These are phyloP conservation scores for Backusella tuberculispora DNA, from an alignment of 192 early-diverging fungal species.

Conservation along the genomic window DNA sequence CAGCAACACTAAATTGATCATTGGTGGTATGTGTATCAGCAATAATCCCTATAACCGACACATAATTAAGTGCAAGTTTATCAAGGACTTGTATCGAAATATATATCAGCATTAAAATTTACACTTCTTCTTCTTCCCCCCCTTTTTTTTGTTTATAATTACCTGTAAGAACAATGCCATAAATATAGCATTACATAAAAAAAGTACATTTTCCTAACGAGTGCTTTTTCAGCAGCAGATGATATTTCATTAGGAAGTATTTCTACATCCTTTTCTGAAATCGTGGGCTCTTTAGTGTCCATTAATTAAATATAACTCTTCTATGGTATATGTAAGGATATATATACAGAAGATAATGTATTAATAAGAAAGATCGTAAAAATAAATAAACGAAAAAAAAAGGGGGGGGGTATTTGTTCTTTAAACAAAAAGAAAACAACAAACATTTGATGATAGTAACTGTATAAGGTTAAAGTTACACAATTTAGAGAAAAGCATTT, in stretches of 20 bases:
- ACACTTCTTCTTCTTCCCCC: background rate
- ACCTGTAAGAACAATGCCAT: conserved; percentile 24
- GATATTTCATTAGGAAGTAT: background rate
- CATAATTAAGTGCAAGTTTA: conserved; percentile 31
- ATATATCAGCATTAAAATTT: background rate
- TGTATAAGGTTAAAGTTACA: too few relatives aligned
- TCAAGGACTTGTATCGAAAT: conserved; percentile 20
- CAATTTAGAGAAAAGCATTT: too few relatives aligned
- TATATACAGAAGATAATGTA: too few relatives aligned
- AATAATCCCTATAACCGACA: conserved; percentile 10
- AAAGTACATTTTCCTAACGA: background rate
- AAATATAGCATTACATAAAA: conserved; percentile 7
- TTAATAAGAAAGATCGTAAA: too few relatives aligned
- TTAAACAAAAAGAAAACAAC: too few relatives aligned
- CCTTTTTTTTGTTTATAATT: background rate
- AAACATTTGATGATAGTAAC: too few relatives aligned
- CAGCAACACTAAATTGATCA: conserved; percentile 20
- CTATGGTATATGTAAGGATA: too few relatives aligned
- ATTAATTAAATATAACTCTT: background rate
- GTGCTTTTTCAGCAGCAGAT: background rate
- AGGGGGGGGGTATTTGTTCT: too few relatives aligned
- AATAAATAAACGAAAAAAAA: too few relatives aligned
- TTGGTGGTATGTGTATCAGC: conserved; percentile 11
- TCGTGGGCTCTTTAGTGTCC: background rate
- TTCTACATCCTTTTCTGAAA: background rate